Percentiles rank a stretch among this genome's conserved stretches.
These are phyloP conservation scores for Petasospora fabianii DNA, from an alignment of 1,139 yeast genomes.

Conservation along the genomic window DNA sequence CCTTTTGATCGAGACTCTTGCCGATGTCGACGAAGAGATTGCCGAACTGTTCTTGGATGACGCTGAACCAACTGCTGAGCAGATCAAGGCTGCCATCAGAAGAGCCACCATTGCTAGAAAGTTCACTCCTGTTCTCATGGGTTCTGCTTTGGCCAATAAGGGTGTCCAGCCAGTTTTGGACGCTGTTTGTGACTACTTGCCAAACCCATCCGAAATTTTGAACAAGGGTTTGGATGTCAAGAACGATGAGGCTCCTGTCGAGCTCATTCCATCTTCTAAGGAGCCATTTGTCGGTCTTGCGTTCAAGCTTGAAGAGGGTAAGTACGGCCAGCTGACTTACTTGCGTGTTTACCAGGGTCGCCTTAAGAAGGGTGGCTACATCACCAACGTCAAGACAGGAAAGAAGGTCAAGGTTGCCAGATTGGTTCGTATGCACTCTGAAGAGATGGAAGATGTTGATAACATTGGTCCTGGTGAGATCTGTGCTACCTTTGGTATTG, in stretches of 20 bases:
- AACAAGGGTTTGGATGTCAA: slow-evolving; percentile 84
- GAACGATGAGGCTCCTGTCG: slow-evolving; percentile 67
- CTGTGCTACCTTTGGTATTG: slow-evolving; percentile 98
- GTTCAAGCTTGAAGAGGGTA: slow-evolving; percentile 96
- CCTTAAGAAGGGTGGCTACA: slow-evolving; percentile 83
- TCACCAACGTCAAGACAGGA: slow-evolving; percentile 87
- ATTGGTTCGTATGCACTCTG: slow-evolving; percentile 97
- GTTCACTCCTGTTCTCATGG: slow-evolving; percentile 98
- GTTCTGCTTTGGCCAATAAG: slow-evolving; percentile 93
- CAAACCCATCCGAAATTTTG: slow-evolving; percentile 89
- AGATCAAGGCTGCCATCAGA: slow-evolving; percentile 85
- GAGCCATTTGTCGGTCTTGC: slow-evolving; percentile 95
- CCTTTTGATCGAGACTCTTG: slow-evolving; percentile 82
- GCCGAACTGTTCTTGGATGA: slow-evolving; percentile 93
- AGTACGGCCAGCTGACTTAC: slow-evolving; percentile 95
- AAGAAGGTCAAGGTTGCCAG: slow-evolving; percentile 94
- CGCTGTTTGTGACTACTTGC: slow-evolving; percentile 93
- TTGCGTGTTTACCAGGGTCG: slow-evolving; percentile 96
- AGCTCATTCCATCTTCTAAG: slow-evolving; percentile 66
- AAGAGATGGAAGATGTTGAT: slow-evolving; percentile 96
- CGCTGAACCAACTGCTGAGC: slow-evolving; percentile 76
- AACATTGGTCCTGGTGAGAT: slow-evolving; percentile 98
- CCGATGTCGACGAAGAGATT: slow-evolving; percentile 96
- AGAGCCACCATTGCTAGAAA: slow-evolving; percentile 95
- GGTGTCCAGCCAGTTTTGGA: slow-evolving; percentile 95